Percentiles rank a stretch among this genome's conserved stretches.
Evolutionary conservation across 2,329 filamentous ascomycete genomes (phyloP).

Genomic region (Teratosphaeria nubilosa): DNA sequence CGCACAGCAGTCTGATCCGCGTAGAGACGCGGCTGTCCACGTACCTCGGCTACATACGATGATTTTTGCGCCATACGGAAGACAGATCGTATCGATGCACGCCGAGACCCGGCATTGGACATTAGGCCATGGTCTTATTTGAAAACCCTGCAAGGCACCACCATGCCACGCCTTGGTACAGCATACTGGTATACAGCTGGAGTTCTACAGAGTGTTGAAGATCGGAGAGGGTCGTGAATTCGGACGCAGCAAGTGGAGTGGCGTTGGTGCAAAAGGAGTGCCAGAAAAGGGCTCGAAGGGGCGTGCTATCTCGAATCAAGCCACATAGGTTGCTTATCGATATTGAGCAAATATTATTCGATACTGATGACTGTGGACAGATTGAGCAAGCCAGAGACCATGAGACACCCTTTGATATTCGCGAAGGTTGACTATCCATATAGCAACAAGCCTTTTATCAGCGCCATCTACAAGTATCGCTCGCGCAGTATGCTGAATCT

Average conservation of each 20-base stretch:
- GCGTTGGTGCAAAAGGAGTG: slow-evolving; percentile 1
- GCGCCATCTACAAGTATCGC: slow-evolving; percentile 18
- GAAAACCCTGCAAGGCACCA: background rate
- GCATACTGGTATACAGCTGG: slow-evolving; percentile 3
- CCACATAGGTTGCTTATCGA: slow-evolving; percentile 9
- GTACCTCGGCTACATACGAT: background rate
- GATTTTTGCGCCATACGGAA: too few relatives aligned
- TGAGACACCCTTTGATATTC: background rate
- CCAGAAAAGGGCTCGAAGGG: slow-evolving; percentile 21
- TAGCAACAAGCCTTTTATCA: slow-evolving; percentile 11
- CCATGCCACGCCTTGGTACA: background rate
- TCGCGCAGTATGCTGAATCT: slow-evolving; percentile 12
- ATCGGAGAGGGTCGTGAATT: background rate
- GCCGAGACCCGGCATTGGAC: too few relatives aligned
- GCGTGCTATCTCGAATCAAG: slow-evolving; percentile 15
- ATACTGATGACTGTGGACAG: background rate
- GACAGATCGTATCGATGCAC: too few relatives aligned
- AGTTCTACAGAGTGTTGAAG: background rate
- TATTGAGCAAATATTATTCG: background rate
- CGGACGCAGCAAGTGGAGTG: background rate
- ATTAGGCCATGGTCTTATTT: too few relatives aligned
- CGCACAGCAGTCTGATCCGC: background rate
- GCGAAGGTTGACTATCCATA: slow-evolving; percentile 8
- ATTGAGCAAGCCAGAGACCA: background rate
- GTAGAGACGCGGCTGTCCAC: background rate